Conservation (phyloP, 306 rosid species). For the Herpetospermum pedunculosum region DNA sequence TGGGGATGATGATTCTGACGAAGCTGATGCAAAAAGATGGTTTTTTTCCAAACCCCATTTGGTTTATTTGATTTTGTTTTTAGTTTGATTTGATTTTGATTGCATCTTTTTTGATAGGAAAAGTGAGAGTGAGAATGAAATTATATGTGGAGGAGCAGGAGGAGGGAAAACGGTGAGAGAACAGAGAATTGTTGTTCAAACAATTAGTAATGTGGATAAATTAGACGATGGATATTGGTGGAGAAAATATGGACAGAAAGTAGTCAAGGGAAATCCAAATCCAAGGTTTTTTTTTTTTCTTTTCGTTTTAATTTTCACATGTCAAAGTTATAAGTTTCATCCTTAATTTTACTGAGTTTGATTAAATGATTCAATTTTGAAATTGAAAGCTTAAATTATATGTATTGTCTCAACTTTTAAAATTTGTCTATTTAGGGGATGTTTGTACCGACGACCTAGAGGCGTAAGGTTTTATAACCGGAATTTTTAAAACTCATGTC, state of each 20-base stretch:
- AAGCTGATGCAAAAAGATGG: slow-evolving; percentile 68
- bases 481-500: too few species aligned
- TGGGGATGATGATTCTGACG: slow-evolving; percentile 69
- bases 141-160: slow-evolving; percentile 32
- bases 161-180: slow-evolving; percentile 79
- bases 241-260: slow-evolving; percentile 65
- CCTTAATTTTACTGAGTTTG: too few species aligned
- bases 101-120: slow-evolving; percentile 38
- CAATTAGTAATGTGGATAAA: slow-evolving; percentile 45
- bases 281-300: slow-evolving; percentile 25
- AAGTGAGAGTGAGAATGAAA: slow-evolving; percentile 64
- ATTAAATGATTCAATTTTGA: too few species aligned
- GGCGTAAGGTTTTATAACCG: too few species aligned
- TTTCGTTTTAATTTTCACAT: too few species aligned
- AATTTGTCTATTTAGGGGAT: too few species aligned
- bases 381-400: too few species aligned
- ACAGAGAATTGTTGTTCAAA: slow-evolving; percentile 77
- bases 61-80: neutral
- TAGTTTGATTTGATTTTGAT: neutral
- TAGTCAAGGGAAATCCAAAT: slow-evolving; percentile 35
- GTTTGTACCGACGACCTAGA: too few species aligned
- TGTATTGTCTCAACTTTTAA: too few species aligned
- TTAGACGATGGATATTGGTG: slow-evolving; percentile 60
- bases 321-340: too few species aligned
- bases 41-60: slow-evolving; percentile 7